Conservation (phyloP, 108 stramenopile genomes). For the Chaetoceros muelleri region DNA sequence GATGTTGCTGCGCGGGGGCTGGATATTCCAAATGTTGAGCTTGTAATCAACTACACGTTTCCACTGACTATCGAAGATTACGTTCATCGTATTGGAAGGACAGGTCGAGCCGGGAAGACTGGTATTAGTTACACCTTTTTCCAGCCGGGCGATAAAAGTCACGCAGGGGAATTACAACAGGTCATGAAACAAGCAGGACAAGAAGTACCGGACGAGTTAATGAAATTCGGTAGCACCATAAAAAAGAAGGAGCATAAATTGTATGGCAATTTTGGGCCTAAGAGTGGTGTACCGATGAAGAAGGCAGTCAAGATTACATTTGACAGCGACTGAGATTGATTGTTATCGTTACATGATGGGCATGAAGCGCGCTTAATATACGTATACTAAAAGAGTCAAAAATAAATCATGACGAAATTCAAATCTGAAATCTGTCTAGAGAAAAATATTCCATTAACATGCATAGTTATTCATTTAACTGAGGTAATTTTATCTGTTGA, state of each 20-base stretch:
- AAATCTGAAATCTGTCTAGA: too few species aligned
- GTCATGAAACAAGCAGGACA: constrained; percentile 95
- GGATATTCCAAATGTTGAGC: constrained; percentile 96
- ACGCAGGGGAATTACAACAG: constrained; percentile 93
- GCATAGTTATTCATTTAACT: too few species aligned
- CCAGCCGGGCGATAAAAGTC: constrained; percentile 90
- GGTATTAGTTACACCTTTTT: constrained; percentile 96
- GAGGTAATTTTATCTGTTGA: too few species aligned
- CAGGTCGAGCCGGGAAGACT: constrained; percentile 95
- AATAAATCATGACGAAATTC: too few species aligned
- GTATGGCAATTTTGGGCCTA: constrained; percentile 94
- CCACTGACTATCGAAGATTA: constrained; percentile 96
- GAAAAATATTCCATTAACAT: too few species aligned
- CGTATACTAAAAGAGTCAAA: too few species aligned
- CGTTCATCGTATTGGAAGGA: constrained; percentile 94
- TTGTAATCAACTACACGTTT: constrained; percentile 95
- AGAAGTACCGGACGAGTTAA: constrained; percentile 77
- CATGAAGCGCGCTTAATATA: too few species aligned
- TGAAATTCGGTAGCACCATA: constrained; percentile 95
- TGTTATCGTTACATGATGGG: too few species aligned
- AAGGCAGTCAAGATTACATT: constrained; percentile 84
- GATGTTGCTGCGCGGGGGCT: constrained; percentile 97
- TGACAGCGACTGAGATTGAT: constrained; percentile 38
- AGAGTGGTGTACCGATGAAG: constrained; percentile 63
- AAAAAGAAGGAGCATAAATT: constrained; percentile 99